Percentiles rank a stretch among this genome's conserved stretches.
Evolutionary conservation across 1,139 yeast species (phyloP).

Genomic region (Suhomyces anneliseae): DNA sequence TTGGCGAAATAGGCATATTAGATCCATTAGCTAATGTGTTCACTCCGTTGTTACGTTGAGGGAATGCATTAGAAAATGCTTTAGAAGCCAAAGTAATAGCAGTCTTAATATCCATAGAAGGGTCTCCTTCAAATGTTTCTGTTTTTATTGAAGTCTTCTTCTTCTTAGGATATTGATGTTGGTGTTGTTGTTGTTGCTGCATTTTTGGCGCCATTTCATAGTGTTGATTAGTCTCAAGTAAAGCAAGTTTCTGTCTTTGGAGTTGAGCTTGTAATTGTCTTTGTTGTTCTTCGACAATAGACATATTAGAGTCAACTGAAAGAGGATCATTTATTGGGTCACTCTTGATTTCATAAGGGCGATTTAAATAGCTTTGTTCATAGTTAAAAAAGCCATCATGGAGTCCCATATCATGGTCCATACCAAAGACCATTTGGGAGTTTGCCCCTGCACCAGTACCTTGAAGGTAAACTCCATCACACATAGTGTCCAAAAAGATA

Average conservation of each 20-base stretch:
- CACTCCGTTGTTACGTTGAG: background rate
- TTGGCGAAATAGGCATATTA: constrained; percentile 6
- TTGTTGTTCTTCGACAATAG: constrained; percentile 6
- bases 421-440: background rate
- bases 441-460: background rate
- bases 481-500: constrained; percentile 4
- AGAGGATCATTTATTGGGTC: background rate
- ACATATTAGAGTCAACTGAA: constrained; percentile 3
- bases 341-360: background rate
- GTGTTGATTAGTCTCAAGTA: background rate
- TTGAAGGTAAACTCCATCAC: background rate
- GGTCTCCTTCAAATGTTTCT: constrained; percentile 2
- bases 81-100: constrained; percentile 16
- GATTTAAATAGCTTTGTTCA: background rate
- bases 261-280: constrained; percentile 6
- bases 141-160: constrained; percentile 1
- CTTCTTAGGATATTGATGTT: too few species aligned
- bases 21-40: background rate
- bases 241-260: constrained; percentile 1
- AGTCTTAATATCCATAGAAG: constrained; percentile 12
- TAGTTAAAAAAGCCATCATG: constrained; percentile 11
- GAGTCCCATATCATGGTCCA: background rate
- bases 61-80: constrained; percentile 10
- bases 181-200: too few species aligned
- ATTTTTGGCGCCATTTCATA: background rate